Percentiles rank a stretch among this genome's conserved stretches.
These are phyloP conservation scores for Eucalyptus victrix DNA, from an alignment of 345 rosid genomes.

Conservation along the genomic window DNA sequence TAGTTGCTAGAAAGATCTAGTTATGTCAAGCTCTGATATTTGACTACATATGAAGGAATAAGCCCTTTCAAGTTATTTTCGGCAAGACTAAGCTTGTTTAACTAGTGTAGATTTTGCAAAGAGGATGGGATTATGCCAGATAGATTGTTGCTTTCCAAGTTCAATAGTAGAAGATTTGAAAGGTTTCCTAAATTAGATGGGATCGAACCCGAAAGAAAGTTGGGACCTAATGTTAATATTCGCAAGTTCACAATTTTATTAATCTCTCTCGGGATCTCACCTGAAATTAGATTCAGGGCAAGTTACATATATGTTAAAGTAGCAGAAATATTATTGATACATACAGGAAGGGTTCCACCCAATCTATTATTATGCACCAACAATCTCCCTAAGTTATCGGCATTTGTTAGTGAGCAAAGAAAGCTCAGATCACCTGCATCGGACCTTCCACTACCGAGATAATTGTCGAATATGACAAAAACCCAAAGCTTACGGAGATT, in stretches of 20 bases:
- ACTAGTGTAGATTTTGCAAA: neutral
- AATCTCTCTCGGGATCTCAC: conserved; percentile 1
- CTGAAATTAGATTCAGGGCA: rapidly evolving
- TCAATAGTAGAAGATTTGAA: rapidly evolving
- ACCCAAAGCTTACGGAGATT: neutral
- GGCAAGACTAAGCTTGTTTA: rapidly evolving
- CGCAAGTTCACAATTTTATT: conserved; percentile 1
- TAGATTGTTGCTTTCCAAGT: rapidly evolving
- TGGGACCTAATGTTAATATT: rapidly evolving
- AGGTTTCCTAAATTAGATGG: neutral
- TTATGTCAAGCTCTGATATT: neutral
- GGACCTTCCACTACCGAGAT: neutral
- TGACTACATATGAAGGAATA: neutral
- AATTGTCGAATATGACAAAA: neutral
- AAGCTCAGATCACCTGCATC: neutral
- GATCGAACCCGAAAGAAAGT: neutral
- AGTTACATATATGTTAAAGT: neutral
- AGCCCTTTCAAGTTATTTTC: neutral
- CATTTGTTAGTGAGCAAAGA: neutral
- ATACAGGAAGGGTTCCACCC: neutral
- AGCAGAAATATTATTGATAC: neutral
- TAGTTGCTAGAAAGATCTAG: neutral
- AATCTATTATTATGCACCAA: rapidly evolving
- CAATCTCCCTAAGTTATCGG: neutral
- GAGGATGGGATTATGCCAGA: neutral